Base-by-base conservation (phyloP, 495 filamentous ascomycete genomes). In the Daldinia loculata region DNA sequence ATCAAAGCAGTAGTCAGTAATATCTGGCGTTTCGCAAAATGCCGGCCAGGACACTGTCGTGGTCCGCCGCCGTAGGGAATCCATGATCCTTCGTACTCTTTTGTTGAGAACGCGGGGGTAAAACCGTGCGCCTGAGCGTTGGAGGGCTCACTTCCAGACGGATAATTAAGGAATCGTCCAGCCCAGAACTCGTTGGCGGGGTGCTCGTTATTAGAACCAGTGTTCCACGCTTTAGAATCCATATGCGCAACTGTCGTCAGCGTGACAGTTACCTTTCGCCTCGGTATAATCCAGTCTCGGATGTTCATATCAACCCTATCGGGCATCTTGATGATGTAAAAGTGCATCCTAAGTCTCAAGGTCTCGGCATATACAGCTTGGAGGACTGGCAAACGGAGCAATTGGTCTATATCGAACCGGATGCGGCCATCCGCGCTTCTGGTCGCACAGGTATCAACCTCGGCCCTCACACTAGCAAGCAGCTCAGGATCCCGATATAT, bases 1-100 rank as follows among this genome's bases (percentile, higher is more conserved):
- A 78, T 65, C 34, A 80, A 53, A 24, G 74, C 75, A 6, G 48
- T 60, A 0, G 74, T 74, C 0, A 78, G 48, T 7, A 79, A 43
- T 32, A 80, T 78, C 61, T 74, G 66, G 19, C 67, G 75, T 45
- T 80, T 80, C 11, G 76, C 76, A 58, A 80, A 77, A 63, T 74
- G 64, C n/a, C 70, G 63, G 1, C 77, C 76, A n/a, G 77, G 79
- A 61, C 76, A 80, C 17, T 69, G 53, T 15, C 69, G 67, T 15
- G 71, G 68, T 7, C 77, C 78, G 50, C 76, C 77, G 3, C 79
- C 76, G 52, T 74, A 79, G 8, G 78, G 79, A 6, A 81, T 80
- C 78, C 78, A 81, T 24, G 72, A 74, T 17, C 77, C 74, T 67
- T 76, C 70, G 14, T 75, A 55, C 15, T 67, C 76, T 36, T 76